These are phyloP conservation scores for Kernera saxatilis DNA, from an alignment of 345 rosid species.

Conservation along the genomic window DNA sequence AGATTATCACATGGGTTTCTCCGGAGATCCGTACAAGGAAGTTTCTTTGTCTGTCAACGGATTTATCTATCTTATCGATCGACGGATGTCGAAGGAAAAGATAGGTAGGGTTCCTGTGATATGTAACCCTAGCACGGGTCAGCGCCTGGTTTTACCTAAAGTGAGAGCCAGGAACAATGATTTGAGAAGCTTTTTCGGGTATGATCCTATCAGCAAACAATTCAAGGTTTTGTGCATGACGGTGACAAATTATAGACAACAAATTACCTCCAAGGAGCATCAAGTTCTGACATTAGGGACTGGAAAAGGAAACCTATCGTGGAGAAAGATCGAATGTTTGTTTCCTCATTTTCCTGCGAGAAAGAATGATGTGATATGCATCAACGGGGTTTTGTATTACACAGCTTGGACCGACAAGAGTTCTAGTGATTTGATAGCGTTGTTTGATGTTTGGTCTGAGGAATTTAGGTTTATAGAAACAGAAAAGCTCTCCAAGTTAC, in stretches of 20 bases:
- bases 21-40: background rate
- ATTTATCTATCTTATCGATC: background rate
- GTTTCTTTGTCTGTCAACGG: background rate
- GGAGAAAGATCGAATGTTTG: background rate
- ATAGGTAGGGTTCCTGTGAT: background rate
- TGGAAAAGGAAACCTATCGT: background rate
- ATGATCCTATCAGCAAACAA: background rate
- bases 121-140: slow-evolving; percentile 1
- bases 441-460: slow-evolving; percentile 1
- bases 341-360: background rate
- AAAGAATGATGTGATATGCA: background rate
- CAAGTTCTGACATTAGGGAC: background rate
- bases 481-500: background rate
- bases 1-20: background rate
- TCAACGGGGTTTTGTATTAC: slow-evolving; percentile 5
- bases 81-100: background rate
- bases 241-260: background rate
- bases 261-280: background rate
- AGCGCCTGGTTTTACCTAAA: background rate
- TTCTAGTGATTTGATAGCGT: background rate
- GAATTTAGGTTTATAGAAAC: background rate
- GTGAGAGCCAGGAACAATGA: background rate
- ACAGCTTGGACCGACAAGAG: background rate
- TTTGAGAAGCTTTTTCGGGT: background rate
- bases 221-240: background rate